phyloP scores from a whole-genome alignment of 305 asterid genomes.

The Fraxinus velutina region DNA sequence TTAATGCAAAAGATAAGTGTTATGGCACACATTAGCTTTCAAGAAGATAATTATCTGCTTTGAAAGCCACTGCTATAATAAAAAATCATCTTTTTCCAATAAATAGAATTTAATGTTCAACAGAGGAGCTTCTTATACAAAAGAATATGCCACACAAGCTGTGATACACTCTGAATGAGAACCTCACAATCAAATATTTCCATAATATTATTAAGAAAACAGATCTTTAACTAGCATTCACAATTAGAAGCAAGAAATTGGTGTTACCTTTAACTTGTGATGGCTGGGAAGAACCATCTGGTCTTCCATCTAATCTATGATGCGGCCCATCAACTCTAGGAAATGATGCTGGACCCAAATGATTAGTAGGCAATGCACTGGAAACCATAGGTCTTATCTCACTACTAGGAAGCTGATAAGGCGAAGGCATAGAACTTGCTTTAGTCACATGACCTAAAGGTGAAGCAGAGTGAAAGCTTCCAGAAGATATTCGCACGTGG shows the following conservation, averaged over 20 bases:
- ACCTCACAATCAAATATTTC: conserved; percentile 14
- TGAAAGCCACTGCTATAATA: not conserved
- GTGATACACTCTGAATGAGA: not conserved
- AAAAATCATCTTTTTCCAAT: not conserved
- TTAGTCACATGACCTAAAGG: conserved; percentile 39
- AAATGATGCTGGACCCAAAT: conserved; percentile 47
- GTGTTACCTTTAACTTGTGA: conserved; percentile 66
- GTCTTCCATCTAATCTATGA: conserved; percentile 60
- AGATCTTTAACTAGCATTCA: not conserved
- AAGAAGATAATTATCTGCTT: conserved; percentile 16
- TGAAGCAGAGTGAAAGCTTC: conserved; percentile 48
- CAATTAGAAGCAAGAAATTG: conserved; percentile 14
- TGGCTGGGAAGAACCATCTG: conserved; percentile 57
- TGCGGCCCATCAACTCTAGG: conserved; percentile 60
- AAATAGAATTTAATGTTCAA: not conserved
- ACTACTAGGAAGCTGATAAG: conserved; percentile 88
- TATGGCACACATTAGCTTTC: conserved; percentile 1
- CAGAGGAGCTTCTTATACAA: not conserved
- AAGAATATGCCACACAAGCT: conserved; percentile 15
- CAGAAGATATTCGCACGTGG: conserved; percentile 47
- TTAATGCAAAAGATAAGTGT: not conserved
- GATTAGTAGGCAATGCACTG: conserved; percentile 49
- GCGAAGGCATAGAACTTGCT: conserved; percentile 45
- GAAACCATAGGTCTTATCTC: conserved; percentile 69
- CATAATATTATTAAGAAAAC: conserved; percentile 12